Evolutionary conservation across 2,329 filamentous ascomycete species (phyloP).

Genomic region (Alternaria rosae): DNA sequence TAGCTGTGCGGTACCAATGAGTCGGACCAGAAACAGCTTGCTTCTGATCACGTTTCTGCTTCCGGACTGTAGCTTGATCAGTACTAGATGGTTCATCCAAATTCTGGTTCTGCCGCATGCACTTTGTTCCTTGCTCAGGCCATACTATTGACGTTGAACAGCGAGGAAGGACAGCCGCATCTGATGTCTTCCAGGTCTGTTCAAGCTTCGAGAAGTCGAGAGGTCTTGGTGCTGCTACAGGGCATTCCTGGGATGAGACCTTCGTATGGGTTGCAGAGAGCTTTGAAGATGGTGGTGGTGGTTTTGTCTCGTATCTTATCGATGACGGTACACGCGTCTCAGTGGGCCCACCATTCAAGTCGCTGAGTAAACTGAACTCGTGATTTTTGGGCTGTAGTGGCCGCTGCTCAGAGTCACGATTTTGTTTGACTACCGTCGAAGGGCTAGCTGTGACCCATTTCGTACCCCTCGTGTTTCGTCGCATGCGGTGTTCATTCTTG

Average conservation of each 20-base stretch:
- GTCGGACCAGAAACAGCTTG: background rate
- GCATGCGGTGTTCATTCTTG: slow-evolving; percentile 9
- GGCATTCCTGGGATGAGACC: background rate
- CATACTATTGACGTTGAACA: background rate
- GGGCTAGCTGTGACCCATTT: slow-evolving; percentile 5
- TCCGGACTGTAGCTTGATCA: background rate
- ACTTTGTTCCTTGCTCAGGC: background rate
- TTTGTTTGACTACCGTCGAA: background rate
- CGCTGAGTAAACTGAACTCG: background rate
- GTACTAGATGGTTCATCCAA: background rate
- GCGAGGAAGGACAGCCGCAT: background rate
- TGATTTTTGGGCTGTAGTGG: background rate
- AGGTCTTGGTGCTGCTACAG: background rate
- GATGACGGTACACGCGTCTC: background rate
- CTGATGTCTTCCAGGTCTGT: background rate
- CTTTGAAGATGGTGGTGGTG: background rate
- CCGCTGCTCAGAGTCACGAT: background rate
- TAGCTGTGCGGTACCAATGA: slow-evolving; percentile 15
- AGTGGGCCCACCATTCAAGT: background rate
- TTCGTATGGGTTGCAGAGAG: background rate
- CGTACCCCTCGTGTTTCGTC: slow-evolving; percentile 8
- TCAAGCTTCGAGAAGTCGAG: background rate
- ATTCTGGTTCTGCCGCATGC: background rate
- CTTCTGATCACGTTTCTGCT: background rate
- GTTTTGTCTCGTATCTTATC: background rate